phyloP scores from a whole-genome alignment of 495 filamentous ascomycete genomes.

The Bathelium albidoporum region DNA sequence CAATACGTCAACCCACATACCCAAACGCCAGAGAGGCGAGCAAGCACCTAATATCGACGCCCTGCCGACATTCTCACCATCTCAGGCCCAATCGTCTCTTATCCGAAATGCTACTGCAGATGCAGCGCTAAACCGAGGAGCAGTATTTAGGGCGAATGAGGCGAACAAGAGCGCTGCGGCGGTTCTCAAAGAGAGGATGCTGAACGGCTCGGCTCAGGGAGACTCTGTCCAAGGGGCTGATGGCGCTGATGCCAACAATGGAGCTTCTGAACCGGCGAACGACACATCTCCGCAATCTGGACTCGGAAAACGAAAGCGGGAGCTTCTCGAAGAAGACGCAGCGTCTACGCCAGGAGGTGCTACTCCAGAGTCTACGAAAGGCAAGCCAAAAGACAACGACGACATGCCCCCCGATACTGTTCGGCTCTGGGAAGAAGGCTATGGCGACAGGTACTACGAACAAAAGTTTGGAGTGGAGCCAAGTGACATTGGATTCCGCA shows the following conservation, averaged over 20 bases:
- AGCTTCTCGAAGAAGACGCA: constrained; percentile 16
- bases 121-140: constrained; percentile 62
- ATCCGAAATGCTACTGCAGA: constrained; percentile 24
- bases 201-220: constrained; percentile 34
- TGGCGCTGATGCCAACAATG: background rate
- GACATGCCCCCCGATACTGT: constrained; percentile 69
- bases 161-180: constrained; percentile 94
- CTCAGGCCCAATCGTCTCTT: constrained; percentile 12
- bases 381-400: constrained; percentile 39
- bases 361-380: constrained; percentile 38
- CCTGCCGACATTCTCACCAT: constrained; percentile 20
- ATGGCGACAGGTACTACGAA: constrained; percentile 91
- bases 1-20: background rate
- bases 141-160: constrained; percentile 64
- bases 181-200: constrained; percentile 71
- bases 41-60: constrained; percentile 19
- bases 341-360: constrained; percentile 47
- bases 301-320: constrained; percentile 16
- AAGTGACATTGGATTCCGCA: constrained; percentile 73
- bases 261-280: background rate
- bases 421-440: constrained; percentile 88
- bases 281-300: background rate
- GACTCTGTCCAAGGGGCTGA: constrained; percentile 15
- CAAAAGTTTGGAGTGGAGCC: constrained; percentile 89
- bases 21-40: constrained; percentile 7